These are phyloP conservation scores for Paramyrothecium roridum DNA, from an alignment of 2,329 filamentous ascomycete species.

Conservation along the genomic window DNA sequence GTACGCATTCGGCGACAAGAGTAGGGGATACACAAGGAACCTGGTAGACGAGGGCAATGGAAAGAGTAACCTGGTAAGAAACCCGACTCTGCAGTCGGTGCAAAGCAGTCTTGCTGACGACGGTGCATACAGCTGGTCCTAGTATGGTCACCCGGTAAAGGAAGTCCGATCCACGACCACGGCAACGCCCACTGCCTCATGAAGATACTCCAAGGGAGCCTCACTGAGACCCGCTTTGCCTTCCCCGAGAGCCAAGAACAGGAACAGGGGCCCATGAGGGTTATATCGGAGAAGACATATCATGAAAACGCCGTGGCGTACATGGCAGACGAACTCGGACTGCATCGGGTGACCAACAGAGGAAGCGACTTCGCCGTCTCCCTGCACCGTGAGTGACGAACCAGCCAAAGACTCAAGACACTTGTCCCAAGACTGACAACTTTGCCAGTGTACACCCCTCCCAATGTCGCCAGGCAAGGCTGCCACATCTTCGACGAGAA, in stretches of 20 bases:
- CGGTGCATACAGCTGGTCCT: constrained; percentile 64
- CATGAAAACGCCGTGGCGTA: constrained; percentile 75
- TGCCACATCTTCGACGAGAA: constrained; percentile 77
- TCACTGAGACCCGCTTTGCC: constrained; percentile 79
- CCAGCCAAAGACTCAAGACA: constrained; percentile 13
- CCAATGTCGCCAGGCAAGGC: constrained; percentile 79
- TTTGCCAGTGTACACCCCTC: constrained; percentile 72
- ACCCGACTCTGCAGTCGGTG: constrained; percentile 9
- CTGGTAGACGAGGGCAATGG: constrained; percentile 86
- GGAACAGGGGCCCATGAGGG: constrained; percentile 52
- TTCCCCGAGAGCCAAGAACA: constrained; percentile 55
- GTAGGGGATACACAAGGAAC: constrained; percentile 77
- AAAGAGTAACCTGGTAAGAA: constrained; percentile 67
- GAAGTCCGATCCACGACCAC: constrained; percentile 84
- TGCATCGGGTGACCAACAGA: constrained; percentile 79
- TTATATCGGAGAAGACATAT: constrained; percentile 67
- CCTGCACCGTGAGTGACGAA: constrained; percentile 61
- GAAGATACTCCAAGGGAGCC: constrained; percentile 76
- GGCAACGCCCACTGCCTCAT: constrained; percentile 89
- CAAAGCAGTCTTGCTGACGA: constrained; percentile 41
- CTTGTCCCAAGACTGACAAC: constrained; percentile 28
- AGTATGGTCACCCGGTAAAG: constrained; percentile 84
- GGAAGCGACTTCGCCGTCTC: constrained; percentile 77
- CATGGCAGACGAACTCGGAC: constrained; percentile 85
- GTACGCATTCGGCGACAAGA: constrained; percentile 71